Evolutionary conservation across 2,329 filamentous ascomycete genomes (phyloP).

Genomic region (Calonectria pseudoreteaudii): DNA sequence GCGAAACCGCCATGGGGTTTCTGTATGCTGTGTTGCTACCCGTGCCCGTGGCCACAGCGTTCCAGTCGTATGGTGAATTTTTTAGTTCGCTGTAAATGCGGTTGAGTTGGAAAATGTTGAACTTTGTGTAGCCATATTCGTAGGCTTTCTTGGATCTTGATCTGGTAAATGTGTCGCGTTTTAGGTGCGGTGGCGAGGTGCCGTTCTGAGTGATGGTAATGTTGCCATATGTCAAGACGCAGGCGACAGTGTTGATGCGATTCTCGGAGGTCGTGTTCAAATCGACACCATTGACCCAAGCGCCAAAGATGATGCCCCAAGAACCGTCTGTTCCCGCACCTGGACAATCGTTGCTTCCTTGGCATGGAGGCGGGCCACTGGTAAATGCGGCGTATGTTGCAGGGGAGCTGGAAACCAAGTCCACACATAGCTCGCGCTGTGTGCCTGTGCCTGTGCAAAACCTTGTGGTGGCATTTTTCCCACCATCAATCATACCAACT

Average conservation of each 20-base stretch:
- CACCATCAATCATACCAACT: neutral
- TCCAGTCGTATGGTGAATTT: slow-evolving; percentile 23
- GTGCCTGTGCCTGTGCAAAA: slow-evolving; percentile 6
- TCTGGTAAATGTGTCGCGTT: slow-evolving; percentile 9
- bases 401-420: slow-evolving; percentile 1
- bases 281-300: slow-evolving; percentile 24
- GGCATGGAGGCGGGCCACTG: slow-evolving; percentile 14
- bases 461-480: neutral
- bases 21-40: slow-evolving; percentile 18
- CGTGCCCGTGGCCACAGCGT: neutral
- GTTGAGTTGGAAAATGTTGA: neutral
- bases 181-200: slow-evolving; percentile 9
- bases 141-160: neutral
- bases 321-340: neutral
- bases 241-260: slow-evolving; percentile 23
- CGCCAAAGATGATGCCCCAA: slow-evolving; percentile 25
- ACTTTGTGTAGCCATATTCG: neutral
- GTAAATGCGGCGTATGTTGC: slow-evolving; percentile 20
- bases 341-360: neutral
- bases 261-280: neutral
- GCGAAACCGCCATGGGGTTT: slow-evolving; percentile 1
- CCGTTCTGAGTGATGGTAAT: slow-evolving; percentile 24
- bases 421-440: slow-evolving; percentile 10
- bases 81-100: slow-evolving; percentile 19
- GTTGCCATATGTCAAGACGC: slow-evolving; percentile 25